Conservation (phyloP, 345 rosid species). For the Lepidium aucheri region DNA sequence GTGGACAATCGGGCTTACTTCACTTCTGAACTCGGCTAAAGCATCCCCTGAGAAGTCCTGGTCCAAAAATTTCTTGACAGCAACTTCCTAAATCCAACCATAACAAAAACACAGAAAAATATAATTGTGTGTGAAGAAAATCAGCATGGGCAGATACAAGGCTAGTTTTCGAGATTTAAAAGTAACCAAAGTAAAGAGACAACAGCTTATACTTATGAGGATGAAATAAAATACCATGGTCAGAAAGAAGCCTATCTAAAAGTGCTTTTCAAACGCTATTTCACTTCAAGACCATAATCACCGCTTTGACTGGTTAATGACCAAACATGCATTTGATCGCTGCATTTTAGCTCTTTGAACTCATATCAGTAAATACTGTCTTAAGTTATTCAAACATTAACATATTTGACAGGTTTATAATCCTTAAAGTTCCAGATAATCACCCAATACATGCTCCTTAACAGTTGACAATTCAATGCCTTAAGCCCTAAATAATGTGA, state of each 20-base stretch:
- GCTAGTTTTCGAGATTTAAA: not conserved
- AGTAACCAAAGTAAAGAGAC: not conserved
- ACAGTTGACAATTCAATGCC: not conserved
- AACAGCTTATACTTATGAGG: not conserved
- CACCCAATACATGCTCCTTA: no score
- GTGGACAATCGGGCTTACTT: slow-evolving; percentile 52
- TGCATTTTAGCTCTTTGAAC: no score
- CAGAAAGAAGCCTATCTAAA: slow-evolving; percentile 1
- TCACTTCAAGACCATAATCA: not conserved
- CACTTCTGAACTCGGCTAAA: slow-evolving; percentile 91
- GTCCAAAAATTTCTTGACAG: slow-evolving; percentile 98
- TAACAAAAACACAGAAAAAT: slow-evolving; percentile 24
- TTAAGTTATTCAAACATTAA: not conserved
- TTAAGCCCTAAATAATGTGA: not conserved
- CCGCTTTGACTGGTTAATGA: slow-evolving; percentile 1
- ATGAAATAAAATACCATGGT: not conserved
- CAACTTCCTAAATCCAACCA: slow-evolving; percentile 73
- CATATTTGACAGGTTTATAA: not conserved
- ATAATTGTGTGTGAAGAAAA: not conserved
- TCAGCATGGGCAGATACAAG: not conserved
- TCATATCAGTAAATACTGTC: not conserved
- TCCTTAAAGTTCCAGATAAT: not conserved
- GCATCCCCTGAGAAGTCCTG: slow-evolving; percentile 99
- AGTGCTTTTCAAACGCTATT: not conserved
- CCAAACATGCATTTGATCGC: not conserved